phyloP scores from a whole-genome alignment of 169 alveolate genomes.

The Theileria sp. region DNA sequence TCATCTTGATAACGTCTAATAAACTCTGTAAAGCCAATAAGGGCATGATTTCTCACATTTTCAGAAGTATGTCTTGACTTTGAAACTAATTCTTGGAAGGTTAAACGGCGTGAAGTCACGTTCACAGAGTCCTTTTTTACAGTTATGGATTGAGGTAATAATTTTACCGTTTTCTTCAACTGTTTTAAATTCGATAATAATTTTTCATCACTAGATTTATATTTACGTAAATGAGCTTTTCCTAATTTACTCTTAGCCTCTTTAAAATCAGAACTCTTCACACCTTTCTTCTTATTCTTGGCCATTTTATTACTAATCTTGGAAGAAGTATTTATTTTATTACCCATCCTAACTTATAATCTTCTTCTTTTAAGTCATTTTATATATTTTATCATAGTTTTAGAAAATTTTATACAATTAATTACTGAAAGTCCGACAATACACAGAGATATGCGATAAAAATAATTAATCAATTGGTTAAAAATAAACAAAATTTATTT shows the following conservation, averaged over 20 bases:
- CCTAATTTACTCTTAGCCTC: slow-evolving; percentile 45
- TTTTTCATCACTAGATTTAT: slow-evolving; percentile 47
- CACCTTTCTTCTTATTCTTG: neutral
- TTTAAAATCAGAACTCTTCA: slow-evolving; percentile 8
- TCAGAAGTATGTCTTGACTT: slow-evolving; percentile 55
- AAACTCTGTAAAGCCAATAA: slow-evolving; percentile 51
- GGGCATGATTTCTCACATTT: slow-evolving; percentile 41
- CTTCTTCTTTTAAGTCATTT: neutral
- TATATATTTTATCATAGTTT: neutral
- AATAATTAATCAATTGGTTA: neutral
- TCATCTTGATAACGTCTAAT: slow-evolving; percentile 42
- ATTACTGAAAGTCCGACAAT: neutral
- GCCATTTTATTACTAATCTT: neutral
- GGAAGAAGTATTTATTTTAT: neutral
- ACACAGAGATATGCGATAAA: neutral
- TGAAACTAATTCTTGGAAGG: slow-evolving; percentile 58
- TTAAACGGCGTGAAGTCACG: slow-evolving; percentile 53
- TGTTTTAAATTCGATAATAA: slow-evolving; percentile 33
- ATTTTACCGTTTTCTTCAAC: slow-evolving; percentile 46
- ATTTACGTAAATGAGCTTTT: slow-evolving; percentile 36
- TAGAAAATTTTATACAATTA: too few relatives aligned
- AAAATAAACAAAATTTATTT: too few relatives aligned
- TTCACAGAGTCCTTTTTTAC: slow-evolving; percentile 56
- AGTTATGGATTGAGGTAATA: slow-evolving; percentile 50
- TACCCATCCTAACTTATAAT: neutral